Conservation (phyloP, 176 grass and related monocot species). For the Aegilops sharonensis region DNA sequence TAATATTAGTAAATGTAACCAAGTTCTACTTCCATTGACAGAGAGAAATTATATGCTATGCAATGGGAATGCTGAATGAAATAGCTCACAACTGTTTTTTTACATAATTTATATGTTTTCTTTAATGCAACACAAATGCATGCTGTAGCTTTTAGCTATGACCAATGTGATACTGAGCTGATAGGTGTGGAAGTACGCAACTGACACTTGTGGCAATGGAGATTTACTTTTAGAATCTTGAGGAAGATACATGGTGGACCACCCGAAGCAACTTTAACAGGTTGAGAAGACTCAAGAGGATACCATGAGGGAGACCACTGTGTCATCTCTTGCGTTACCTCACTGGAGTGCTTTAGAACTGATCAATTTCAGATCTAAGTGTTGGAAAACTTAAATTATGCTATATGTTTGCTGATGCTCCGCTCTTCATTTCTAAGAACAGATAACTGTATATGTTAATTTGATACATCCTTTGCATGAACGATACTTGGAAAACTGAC, state of each 20-base stretch:
- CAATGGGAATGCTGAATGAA: slow-evolving; percentile 46
- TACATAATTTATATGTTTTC: neutral
- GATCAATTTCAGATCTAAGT: slow-evolving; percentile 16
- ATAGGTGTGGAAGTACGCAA: slow-evolving; percentile 36
- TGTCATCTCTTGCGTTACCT: slow-evolving; percentile 16
- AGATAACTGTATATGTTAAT: neutral
- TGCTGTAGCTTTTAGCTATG: slow-evolving; percentile 41
- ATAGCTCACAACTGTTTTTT: neutral
- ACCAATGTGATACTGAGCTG: slow-evolving; percentile 29
- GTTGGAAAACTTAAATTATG: slow-evolving; percentile 10
- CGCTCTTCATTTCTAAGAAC: neutral
- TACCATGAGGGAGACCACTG: neutral
- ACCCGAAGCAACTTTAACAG: slow-evolving; percentile 4
- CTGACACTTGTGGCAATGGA: slow-evolving; percentile 45
- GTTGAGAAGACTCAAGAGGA: slow-evolving; percentile 12
- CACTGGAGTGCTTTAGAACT: neutral
- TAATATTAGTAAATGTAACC: slow-evolving; percentile 42
- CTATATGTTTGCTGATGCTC: slow-evolving; percentile 2
- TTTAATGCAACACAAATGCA: slow-evolving; percentile 47
- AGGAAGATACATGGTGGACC: slow-evolving; percentile 52
- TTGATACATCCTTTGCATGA: neutral
- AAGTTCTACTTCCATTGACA: slow-evolving; percentile 23
- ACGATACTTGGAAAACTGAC: neutral
- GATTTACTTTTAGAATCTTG: slow-evolving; percentile 59
- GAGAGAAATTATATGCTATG: slow-evolving; percentile 46